Base-by-base conservation (phyloP, 257 asterid species). In the Fraxinus quadrangulata region DNA sequence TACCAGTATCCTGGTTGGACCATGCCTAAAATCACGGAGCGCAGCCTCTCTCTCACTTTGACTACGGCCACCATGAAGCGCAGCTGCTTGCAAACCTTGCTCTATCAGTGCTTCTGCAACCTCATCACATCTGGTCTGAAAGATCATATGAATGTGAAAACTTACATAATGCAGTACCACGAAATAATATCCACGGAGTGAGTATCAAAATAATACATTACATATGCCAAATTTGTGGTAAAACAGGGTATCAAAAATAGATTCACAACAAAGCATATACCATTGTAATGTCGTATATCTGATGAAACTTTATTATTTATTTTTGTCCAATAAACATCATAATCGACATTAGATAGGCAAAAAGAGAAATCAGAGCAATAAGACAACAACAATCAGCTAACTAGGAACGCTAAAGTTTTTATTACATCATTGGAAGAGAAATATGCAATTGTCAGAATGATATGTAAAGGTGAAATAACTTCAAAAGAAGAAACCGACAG, bases 21-120 rank as follows among this genome's bases (percentile, higher is more conserved):
- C 96, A 71, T 84, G 86, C 84, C 96, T 88, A 78, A 93, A 92
- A 83, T 89, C 95, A 77, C 71, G 93, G 45, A 93, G 96, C 69
- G 97, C 97, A 77, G 90, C 69, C 85, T 92, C 98, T 81, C 98
- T 85, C 85, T 93, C 98, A 78, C 82, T 89, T 88, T 93, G 98
- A 86, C 90, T 90, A 74, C 97, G 96, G 66, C 98, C 98, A 68
- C 98, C 98, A 83, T 93, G 97, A 78, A 93, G 93, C 78, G 95
- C 91, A 81, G 91, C 89, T 21, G 97, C 97, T 79, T 81, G 84
- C 87, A 94, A 85, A 68, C 94, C 97, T 87, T 94, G 95, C 75
- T 87, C 87, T 12, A 56, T 83, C 85, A 94, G 82, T 71, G 94
- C 97, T 81, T 94, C 97, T n/a, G 97, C 97, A 73, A 92, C 94